phyloP scores from a whole-genome alignment of 345 rosid species.

The Noccaea caerulescens region DNA sequence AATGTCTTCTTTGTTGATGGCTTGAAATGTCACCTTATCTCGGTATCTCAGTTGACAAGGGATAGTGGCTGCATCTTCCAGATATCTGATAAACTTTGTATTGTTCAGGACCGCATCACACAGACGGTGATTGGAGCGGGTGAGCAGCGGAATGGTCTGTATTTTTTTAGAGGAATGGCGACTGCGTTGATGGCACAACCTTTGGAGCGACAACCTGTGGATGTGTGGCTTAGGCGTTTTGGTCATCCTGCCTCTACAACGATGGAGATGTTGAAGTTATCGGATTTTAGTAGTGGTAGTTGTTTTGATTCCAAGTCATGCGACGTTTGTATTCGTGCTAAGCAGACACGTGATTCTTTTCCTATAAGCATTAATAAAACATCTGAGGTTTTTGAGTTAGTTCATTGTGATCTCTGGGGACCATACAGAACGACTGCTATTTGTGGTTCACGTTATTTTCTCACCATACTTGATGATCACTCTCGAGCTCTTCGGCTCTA shows the following conservation, averaged over 20 bases:
- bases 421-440: not conserved
- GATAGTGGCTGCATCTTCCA: no score
- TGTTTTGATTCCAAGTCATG: not conserved
- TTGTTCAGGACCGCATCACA: no score
- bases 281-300: not conserved
- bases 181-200: not conserved
- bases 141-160: no score
- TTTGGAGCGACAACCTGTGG: rapidly evolving
- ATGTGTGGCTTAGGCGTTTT: not conserved
- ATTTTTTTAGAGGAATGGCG: not conserved
- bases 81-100: no score
- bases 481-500: not conserved
- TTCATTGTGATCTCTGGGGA: not conserved
- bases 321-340: not conserved
- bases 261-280: not conserved
- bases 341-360: not conserved
- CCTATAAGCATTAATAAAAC: not conserved
- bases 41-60: no score
- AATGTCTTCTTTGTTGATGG: no score
- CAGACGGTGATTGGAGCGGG: no score
- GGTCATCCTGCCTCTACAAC: not conserved
- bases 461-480: not conserved
- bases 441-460: not conserved
- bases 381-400: not conserved
- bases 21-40: no score